A percentile compares a stretch with the other conserved stretches of the same genome.
phyloP scores from a whole-genome alignment of 371 early-diverging fungal species.

The Blakeslea trispora region DNA sequence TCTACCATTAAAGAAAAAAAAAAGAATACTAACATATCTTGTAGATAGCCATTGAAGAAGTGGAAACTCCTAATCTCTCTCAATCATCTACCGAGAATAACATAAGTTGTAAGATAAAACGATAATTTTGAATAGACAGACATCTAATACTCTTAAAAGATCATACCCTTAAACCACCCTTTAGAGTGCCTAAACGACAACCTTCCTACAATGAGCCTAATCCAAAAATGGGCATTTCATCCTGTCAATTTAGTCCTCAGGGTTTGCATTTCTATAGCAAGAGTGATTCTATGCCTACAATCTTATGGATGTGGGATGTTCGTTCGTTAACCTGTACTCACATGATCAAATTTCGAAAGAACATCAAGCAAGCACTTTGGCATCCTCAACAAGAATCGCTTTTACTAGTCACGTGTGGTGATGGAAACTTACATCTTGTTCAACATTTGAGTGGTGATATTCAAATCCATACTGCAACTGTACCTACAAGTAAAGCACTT shows the following conservation, averaged over 20 bases:
- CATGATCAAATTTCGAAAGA: conserved; percentile 49
- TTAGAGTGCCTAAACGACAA: conserved; percentile 42
- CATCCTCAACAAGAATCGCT: conserved; percentile 53
- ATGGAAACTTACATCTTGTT: conserved; percentile 44
- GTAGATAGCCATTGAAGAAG: background rate
- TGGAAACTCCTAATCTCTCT: too few species aligned
- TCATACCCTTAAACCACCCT: conserved; percentile 30
- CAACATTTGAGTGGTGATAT: conserved; percentile 25
- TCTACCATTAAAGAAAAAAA: too few species aligned
- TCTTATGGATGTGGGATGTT: conserved; percentile 68
- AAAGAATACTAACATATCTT: background rate
- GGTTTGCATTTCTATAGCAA: conserved; percentile 53
- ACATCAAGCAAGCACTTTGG: conserved; percentile 56
- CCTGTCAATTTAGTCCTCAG: conserved; percentile 60
- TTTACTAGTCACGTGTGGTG: conserved; percentile 55
- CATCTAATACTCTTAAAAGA: conserved; percentile 3
- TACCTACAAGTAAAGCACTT: conserved; percentile 29
- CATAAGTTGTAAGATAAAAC: conserved; percentile 1
- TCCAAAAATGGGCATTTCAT: conserved; percentile 61
- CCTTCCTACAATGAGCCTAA: conserved; percentile 63
- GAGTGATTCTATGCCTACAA: conserved; percentile 65
- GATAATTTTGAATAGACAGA: background rate
- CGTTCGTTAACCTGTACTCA: conserved; percentile 37
- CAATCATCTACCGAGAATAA: background rate
- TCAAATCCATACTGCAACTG: conserved; percentile 13